Base-by-base conservation (phyloP, 2,329 filamentous ascomycete species). In the Cercospora beticola region DNA sequence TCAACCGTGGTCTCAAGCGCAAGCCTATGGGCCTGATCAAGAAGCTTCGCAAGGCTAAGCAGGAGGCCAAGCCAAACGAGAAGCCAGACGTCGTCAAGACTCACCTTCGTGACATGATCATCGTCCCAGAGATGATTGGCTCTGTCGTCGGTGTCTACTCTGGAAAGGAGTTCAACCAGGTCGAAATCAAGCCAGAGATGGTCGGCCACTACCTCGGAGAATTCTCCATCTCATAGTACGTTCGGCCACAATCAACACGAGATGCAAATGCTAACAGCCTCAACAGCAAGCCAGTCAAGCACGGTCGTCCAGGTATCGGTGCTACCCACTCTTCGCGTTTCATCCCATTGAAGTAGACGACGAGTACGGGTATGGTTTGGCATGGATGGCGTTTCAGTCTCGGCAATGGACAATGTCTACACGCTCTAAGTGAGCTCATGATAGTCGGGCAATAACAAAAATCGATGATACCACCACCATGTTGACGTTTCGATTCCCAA, bases 161-260 rank as follows among this genome's bases (percentile, higher is more conserved):
- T 77, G 95, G 95, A 83, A 99, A 99, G 91, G 94, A 98, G 86
- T 99, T 99, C 92, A 99, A 99, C 91, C 94, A 97, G 89, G 94
- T 99, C 80, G 95, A 99, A 86, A 95, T 99, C 88, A 97, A 97
- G 91, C 95, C 95, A 79, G 95, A 99, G 89, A 99, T 99, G 95
- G 95, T 99, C 85, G 95, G 95, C 84, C 94, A 98, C 89, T 97
- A 97, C 89, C 89, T 99, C 77, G 95, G 88, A 81, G 95, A 99
- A 87, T 99, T 99, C 90, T 97, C 94, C 78, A 99, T 99, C 88
- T 95, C 94, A 87, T 99, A 99, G 93, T 97, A 92, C 79, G 92
- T 93, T 75, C 54, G 6, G 33, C 56, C 63, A 16, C 59, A 7
- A 60, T 54, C 64, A 16, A 28, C 26, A 8, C 26, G 23, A 28